Evolutionary conservation across 345 rosid species (phyloP), one percentile per base, ranked within the genome.

Genomic region (Syzygium jambos): DNA sequence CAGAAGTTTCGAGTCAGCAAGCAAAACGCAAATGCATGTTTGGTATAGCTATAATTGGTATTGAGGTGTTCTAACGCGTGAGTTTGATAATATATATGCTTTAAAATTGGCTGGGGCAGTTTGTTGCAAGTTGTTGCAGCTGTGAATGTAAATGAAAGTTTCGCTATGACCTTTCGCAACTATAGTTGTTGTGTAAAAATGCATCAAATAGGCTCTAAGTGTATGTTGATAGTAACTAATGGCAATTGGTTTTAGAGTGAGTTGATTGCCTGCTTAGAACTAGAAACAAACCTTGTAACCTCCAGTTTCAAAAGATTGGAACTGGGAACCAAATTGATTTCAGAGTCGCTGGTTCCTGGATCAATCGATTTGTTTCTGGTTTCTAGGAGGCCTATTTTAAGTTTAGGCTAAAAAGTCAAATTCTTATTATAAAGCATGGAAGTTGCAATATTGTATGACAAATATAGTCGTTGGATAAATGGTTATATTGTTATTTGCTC

Each of bases 321-420:
- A 29, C 30, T 16, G 3, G 16, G 11, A 65, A 30, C 8, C 11
- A 29, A 65, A 29, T 14, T 6, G 21, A 11, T 29, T 63, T 63
- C 15, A 19, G 11, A 65, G 30, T 0, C 1, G 11, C 30, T 2
- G 16, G 10, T 13, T 29, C 77, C 41, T 65, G 17, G 9, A 29
- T 19, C 0, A 2, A 5, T 30, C 5, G 1, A 5, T 65, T 65
- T 29, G 2, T 2, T 63, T 7, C 12, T 15, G 21, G 19, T 29
- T 63, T 63, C 21, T 15, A 13, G 10, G 41, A 4, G 2, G 38
- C 41, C 38, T 29, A 7, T 65, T 1, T 30, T 30, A 65, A 63
- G 22, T 29, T 65, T 2, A 13, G 77, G 77, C 77, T 65, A 29
- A 65, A 65, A 29, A 65, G 5, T 17, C 77, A 7, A 9, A 2